Evolutionary conservation across 441 rosid species (phyloP), one percentile per base, ranked within the genome.

Genomic region (Pelargonium citronellum): DNA sequence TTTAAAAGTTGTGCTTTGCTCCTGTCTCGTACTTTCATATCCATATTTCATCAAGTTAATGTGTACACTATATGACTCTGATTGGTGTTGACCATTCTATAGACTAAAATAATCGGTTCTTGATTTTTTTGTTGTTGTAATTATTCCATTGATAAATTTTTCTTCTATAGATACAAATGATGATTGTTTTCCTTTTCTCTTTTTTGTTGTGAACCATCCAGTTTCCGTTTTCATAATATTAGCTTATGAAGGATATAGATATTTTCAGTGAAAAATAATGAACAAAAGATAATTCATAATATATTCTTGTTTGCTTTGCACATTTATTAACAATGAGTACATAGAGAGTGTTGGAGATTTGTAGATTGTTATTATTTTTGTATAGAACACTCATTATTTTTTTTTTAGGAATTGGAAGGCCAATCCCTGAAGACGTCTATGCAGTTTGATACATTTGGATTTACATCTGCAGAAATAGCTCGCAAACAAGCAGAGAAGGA

Each of bases 361-460:
- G 74, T 49, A 30, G 24, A 49, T 20, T 67, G 53, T n/a, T 27
- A 71, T 57, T 39, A 24, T 12, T 15, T 46, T 44, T 64, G 49
- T 71, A 47, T 19, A 41, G 43, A 64, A 15, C 57, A 57, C 9
- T 57, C 64, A 70, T 4, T 58, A 71, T 71, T 79, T 73, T n/a
- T 68, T 72, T 71, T 78, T 68, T 75, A 95, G 99, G 99, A 92
- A 67, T 49, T 92, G 82, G 99, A 89, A 75, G 91, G 93, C 67
- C 84, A 73, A 66, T 78, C 86, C 65, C 78, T 95, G 75, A 86
- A 84, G 44, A 88, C 95, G 5, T 83, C 95, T 61, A 84, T 92
- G 16, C 91, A 91, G 62, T 95, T 95, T 79, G 99, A 95, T 81
- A 95, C 99, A 13, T 95, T 95, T 87, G 99, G 99, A 74, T 95